Base-by-base conservation (phyloP, 202 grass and related monocot species). In the Carex sylvatica region DNA sequence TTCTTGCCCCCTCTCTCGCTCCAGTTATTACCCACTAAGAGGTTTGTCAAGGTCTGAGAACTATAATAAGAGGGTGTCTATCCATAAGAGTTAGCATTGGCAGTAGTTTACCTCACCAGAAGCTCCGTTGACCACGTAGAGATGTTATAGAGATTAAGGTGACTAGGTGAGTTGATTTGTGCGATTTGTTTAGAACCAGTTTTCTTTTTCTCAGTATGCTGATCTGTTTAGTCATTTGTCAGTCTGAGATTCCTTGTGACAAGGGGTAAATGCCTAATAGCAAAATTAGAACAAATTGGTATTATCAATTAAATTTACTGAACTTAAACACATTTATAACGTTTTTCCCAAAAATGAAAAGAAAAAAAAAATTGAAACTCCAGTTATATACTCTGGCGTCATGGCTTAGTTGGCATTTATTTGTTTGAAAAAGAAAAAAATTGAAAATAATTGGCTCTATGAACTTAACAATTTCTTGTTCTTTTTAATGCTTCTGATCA, bases 171-270 rank as follows among this genome's bases (percentile, higher is more conserved):
- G 10, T 72, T 20, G 24, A 14, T 11, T 47, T 51, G 2, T 72
- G 20, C 44, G 11, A 15, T 31, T 30, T 65, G 63, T 72, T 72
- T 72, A 26, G 1, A 24, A 24, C 13, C 9, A 22, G 9, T 9
- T 12, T 23, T 71, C 1, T 33, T 36, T 14, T 52, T 96, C 88
- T 87, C 67, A 83, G 70, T 72, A 44, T 44, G 42, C 9, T 44
- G 0, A 2, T 9, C 42, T 92, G 6, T 74, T 89, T 89, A 49
- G 10, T 49, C 11, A 72, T 89, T 89, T 86, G 80, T 69, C 12
- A 70, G 72, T 44, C 86, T 55, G 30, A 36, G 24, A 67, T 1
- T 64, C 24, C 55, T 19, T 58, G 15, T 9, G 6, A 66, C 28
- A 6, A 66, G 15, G 63, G 24, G 10, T 13, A 31, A 30, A 30